Conservation (phyloP, 371 early-diverging fungal genomes). For the Zychaea mexicana region DNA sequence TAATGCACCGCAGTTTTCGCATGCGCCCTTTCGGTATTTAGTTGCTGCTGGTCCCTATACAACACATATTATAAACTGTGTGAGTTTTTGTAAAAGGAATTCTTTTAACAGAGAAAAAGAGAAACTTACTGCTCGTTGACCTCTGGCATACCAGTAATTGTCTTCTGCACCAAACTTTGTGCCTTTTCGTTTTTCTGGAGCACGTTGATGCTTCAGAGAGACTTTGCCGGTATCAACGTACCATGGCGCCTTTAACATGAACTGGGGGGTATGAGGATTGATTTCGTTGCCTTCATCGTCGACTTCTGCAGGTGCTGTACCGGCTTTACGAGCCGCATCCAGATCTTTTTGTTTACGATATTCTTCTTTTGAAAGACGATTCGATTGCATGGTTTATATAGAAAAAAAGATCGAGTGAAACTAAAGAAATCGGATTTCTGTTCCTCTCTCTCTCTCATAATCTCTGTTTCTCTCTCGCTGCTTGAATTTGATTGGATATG, state of each 20-base stretch:
- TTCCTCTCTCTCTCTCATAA: no score
- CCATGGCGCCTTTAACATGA: slow-evolving; percentile 96
- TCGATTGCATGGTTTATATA: background rate
- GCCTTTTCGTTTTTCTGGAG: slow-evolving; percentile 40
- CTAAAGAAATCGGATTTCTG: background rate
- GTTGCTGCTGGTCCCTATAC: slow-evolving; percentile 77
- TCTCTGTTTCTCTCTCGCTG: no score
- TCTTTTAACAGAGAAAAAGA: no score
- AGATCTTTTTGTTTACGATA: slow-evolving; percentile 85
- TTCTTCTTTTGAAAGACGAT: slow-evolving; percentile 81
- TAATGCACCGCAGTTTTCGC: slow-evolving; percentile 96
- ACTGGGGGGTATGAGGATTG: slow-evolving; percentile 99
- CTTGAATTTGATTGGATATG: no score
- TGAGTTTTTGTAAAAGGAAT: no score
- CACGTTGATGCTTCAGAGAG: slow-evolving; percentile 90
- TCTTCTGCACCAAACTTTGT: slow-evolving; percentile 47
- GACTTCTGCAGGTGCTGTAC: slow-evolving; percentile 87
- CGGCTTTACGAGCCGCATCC: slow-evolving; percentile 89
- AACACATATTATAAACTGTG: background rate
- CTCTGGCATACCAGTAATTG: slow-evolving; percentile 84
- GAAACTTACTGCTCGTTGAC: slow-evolving; percentile 65
- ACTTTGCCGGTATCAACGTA: slow-evolving; percentile 89
- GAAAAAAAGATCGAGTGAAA: background rate
- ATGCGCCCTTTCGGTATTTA: slow-evolving; percentile 94
- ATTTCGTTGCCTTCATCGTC: slow-evolving; percentile 94